Percentiles rank a stretch among this genome's conserved stretches.
Evolutionary conservation across 192 early-diverging fungal species (phyloP).

Genomic region (Podila horticola): DNA sequence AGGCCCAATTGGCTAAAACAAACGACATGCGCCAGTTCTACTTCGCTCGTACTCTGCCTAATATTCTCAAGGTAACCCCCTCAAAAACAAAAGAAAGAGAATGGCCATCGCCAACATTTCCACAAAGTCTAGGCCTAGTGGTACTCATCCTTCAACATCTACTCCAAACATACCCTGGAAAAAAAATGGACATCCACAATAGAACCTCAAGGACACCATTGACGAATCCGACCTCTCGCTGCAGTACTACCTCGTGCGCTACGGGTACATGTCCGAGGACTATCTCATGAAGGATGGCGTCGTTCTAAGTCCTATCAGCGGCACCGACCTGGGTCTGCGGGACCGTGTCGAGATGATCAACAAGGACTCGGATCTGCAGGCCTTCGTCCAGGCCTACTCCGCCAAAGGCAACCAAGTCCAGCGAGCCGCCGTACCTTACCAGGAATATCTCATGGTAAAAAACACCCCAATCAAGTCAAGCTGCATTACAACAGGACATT

Average conservation of each 20-base stretch:
- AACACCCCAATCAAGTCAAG: too few relatives aligned
- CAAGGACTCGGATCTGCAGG: slow-evolving; percentile 36
- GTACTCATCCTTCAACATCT: too few relatives aligned
- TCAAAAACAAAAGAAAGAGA: not conserved
- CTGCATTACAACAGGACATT: not conserved
- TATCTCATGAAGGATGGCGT: slow-evolving; percentile 66
- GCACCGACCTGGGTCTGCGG: slow-evolving; percentile 34
- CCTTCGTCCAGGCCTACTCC: slow-evolving; percentile 33
- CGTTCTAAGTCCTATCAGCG: slow-evolving; percentile 44
- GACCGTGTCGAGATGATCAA: slow-evolving; percentile 39
- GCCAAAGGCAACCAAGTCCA: slow-evolving; percentile 22
- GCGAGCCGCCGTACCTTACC: slow-evolving; percentile 27
- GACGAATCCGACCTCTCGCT: slow-evolving; percentile 88
- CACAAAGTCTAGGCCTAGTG: not conserved
- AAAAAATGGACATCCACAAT: not conserved
- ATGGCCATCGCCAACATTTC: not conserved
- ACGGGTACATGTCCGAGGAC: slow-evolving; percentile 83
- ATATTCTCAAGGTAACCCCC: slow-evolving; percentile 75
- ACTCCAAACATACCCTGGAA: too few relatives aligned
- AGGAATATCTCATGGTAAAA: slow-evolving; percentile 39
- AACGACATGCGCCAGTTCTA: slow-evolving; percentile 83
- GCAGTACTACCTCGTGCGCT: slow-evolving; percentile 81
- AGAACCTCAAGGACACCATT: slow-evolving; percentile 81
- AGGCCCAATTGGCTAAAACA: slow-evolving; percentile 77
- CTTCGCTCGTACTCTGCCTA: slow-evolving; percentile 82